Conservation (phyloP, 495 filamentous ascomycete genomes). For the Acidomyces sp. region DNA sequence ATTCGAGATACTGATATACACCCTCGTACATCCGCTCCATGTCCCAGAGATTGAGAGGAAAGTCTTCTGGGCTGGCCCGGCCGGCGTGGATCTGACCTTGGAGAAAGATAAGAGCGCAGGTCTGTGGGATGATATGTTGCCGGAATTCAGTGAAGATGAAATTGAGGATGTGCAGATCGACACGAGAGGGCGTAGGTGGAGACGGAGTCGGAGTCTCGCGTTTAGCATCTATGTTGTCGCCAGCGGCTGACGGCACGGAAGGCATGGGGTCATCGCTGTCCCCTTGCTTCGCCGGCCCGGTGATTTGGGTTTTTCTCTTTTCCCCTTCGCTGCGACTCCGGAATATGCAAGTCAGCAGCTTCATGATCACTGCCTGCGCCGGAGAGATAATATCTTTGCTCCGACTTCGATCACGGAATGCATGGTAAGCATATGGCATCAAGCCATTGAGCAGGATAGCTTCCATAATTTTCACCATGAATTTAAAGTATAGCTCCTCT, state of each 20-base stretch:
- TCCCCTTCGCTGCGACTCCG: slow-evolving; percentile 27
- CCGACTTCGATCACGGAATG: slow-evolving; percentile 52
- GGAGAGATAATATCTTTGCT: slow-evolving; percentile 92
- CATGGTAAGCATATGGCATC: slow-evolving; percentile 78
- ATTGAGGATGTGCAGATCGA: slow-evolving; percentile 59
- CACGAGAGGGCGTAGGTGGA: slow-evolving; percentile 22
- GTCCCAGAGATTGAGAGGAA: slow-evolving; percentile 90
- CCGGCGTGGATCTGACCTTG: slow-evolving; percentile 76
- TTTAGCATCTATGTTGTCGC: too few relatives aligned
- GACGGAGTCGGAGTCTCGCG: background rate
- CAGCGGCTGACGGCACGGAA: background rate
- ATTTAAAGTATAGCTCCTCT: slow-evolving; percentile 81
- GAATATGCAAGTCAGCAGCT: slow-evolving; percentile 80
- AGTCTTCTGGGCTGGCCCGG: slow-evolving; percentile 57
- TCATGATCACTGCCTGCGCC: slow-evolving; percentile 80
- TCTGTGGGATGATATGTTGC: slow-evolving; percentile 80
- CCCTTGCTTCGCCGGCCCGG: background rate
- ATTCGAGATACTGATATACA: slow-evolving; percentile 82
- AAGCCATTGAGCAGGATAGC: slow-evolving; percentile 76
- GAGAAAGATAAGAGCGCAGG: slow-evolving; percentile 79
- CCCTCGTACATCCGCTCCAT: slow-evolving; percentile 88
- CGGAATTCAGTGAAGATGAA: slow-evolving; percentile 88
- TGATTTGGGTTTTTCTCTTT: background rate
- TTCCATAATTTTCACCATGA: slow-evolving; percentile 90
- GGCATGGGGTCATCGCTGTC: too few relatives aligned